phyloP scores from a whole-genome alignment of 2,329 filamentous ascomycete genomes.

The Camillea tinctor region DNA sequence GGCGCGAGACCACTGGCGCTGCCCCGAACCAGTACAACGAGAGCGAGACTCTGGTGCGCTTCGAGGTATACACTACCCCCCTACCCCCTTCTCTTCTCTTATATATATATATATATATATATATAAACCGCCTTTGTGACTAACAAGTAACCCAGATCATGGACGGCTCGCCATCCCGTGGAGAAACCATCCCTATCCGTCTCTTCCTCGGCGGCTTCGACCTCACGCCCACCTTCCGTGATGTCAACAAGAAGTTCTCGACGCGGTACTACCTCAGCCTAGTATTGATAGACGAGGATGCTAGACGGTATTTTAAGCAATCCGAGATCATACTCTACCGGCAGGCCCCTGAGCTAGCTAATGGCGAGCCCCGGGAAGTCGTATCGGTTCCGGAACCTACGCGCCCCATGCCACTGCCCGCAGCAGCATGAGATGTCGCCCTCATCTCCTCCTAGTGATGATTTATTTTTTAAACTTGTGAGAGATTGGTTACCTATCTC shows the following conservation, averaged over 20 bases:
- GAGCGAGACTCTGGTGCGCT: slow-evolving; percentile 94
- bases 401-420: slow-evolving; percentile 23
- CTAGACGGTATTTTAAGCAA: slow-evolving; percentile 97
- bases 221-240: slow-evolving; percentile 94
- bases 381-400: slow-evolving; percentile 39
- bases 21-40: slow-evolving; percentile 99
- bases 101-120: too few relatives aligned
- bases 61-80: slow-evolving; percentile 62
- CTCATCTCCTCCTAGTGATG: background rate
- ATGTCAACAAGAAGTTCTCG: slow-evolving; percentile 99
- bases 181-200: slow-evolving; percentile 91
- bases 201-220: slow-evolving; percentile 98
- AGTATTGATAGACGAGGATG: slow-evolving; percentile 95
- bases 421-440: slow-evolving; percentile 19
- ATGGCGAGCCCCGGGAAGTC: slow-evolving; percentile 46
- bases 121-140: too few relatives aligned
- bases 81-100: background rate
- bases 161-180: slow-evolving; percentile 97
- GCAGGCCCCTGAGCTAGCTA: slow-evolving; percentile 63
- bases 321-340: slow-evolving; percentile 97
- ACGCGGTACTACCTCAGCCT: slow-evolving; percentile 96
- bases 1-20: slow-evolving; percentile 92
- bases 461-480: slow-evolving; percentile 4
- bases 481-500: background rate
- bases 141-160: slow-evolving; percentile 67